Evolutionary conservation across 169 alveolate genomes (phyloP), one percentile per base, ranked within the genome.

Genomic region (Plasmodium fragile): DNA sequence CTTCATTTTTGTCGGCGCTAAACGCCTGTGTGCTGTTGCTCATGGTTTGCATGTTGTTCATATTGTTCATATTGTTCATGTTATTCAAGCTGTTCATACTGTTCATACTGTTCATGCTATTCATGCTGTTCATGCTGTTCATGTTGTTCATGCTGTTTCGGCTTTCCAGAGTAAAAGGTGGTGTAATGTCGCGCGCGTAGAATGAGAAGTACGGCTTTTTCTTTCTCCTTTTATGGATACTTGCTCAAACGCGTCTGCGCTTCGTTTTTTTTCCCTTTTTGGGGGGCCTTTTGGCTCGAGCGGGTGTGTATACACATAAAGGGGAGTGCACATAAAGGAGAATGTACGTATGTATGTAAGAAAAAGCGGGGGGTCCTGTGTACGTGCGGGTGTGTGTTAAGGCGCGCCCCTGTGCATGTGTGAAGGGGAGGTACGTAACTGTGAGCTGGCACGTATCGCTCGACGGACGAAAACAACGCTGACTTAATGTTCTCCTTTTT

Each of bases 21-120:
- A 72, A 84, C 36, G 75, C 85, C 25, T 84, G 93, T 30, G 93
- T 52, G 65, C 43, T 84, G 78, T 73, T 84, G 36, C 59, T 73
- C 93, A 84, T 73, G 13, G 22, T 73, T 11, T 84, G 72, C 36
- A 84, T 73, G 41, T n/a, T 84, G 52, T 75, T 82, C 81, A 82
- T 69, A 30, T 3, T 69, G 52, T 75, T 82, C 81, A 82, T 69
- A 36, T 10, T 69, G 30, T 65, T 65, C 75, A 25, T 22, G n/a
- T 49, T 49, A 22, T 3, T 49, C 59, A n/a, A n/a, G n/a, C n/a
- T n/a, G n/a, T n/a, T n/a, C n/a, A n/a, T n/a, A n/a, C n/a, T n/a
- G n/a, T n/a, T n/a, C n/a, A n/a, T n/a, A n/a, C n/a, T n/a, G n/a
- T n/a, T n/a, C 92, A 83, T 71, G n/a, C 13, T 72, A 39, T 83